Base-by-base conservation (phyloP, 2,329 filamentous ascomycete species). In the Colletotrichum acutatum region DNA sequence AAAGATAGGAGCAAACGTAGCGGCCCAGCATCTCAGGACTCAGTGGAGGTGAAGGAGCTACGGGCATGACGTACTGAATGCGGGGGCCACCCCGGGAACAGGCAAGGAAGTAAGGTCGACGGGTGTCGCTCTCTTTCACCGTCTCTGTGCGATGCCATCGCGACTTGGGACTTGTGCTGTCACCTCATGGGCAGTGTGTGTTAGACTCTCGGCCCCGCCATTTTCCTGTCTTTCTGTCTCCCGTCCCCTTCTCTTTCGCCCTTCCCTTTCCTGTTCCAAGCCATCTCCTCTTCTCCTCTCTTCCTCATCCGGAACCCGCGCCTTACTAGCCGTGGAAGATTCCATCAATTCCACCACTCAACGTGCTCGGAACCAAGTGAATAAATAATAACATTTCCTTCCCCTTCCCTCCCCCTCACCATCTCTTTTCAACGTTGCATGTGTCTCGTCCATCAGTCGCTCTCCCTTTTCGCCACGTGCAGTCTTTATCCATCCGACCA, bases 61-160 rank as follows among this genome's bases (percentile, higher is more conserved):
- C 67, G 61, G 67, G 53, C 56, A 73, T 73, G 71, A 73, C 71
- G 71, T 73, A 72, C 46, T 16, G 66, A 28, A 16, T 64, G 70
- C 70, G 66, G 71, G 66, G 71, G 56, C 32, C 60, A 49, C 62
- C 66, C 49, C 52, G 67, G 56, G 22, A 32, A 65, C 24, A 24
- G 26, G 54, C 66, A 26, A 22, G 53, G n/a, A 70, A 60, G 46
- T 46, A 70, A 66, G 66, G 66, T 52, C 28, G 58, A 16, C 37
- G 32, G 32, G 32, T 42, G 37, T 42, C 37, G 37, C 37, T 42
- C 30, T 46, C 46, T 60, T 46, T 69, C 42, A 19, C 70, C 53
- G 52, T 69, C 30, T 52, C 56, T 73, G 71, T 73, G 46, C 60
- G 67, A 73, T 73, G 56, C 71, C 71, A 73, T 71, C 71, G 67